Base-by-base conservation (phyloP, 1,284 basidiomycete species). In the Calocybe gambosa region DNA sequence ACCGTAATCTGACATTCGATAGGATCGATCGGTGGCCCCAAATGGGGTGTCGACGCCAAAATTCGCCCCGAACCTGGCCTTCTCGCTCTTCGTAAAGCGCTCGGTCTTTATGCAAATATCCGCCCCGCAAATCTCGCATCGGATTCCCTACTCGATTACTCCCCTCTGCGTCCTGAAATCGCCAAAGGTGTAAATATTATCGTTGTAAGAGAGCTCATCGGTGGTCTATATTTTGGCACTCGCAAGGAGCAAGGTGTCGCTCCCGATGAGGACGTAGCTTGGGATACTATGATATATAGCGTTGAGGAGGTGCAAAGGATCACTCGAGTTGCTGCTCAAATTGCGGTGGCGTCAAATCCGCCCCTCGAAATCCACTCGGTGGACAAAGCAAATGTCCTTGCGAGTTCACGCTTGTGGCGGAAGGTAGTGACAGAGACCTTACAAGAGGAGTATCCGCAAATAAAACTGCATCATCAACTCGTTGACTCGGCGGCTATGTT, bases 381-480 rank as follows among this genome's bases (percentile, higher is more conserved):
- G 66, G 96, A 99, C 77, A 99, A 99, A 71, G 96, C 96, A 47
- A 99, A 99, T 65, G 96, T 99, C 23, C 81, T 99, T 43, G 96
- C 96, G 33, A 93, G 85, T 58, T 95, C 91, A 34, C 77, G 96
- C 40, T 73, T 99, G 39, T 99, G 96, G 96, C 76, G 96, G 49
- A 92, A 85, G 63, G 87, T 90, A 23, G 93, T 95, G 45, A 86
- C 79, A 1, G 89, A 94, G 62, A 83, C 89, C 10, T 68, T 95
- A 57, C 69, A 78, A 49, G 77, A 77, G 31, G 93, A 97, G 65
- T 96, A 88, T 67, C 92, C 93, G 8, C 82, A 93, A 60, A 67
- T 97, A 34, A 74, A 79, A 57, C 68, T 94, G 43, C 86, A 93
- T 62, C 95, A 99, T 68, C 82, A 89, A 55, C 78, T 98, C 50